Evolutionary conservation across 768 basidiomycete genomes (phyloP), one percentile per base, ranked within the genome.

Genomic region (Botryobasidium botryosum): DNA sequence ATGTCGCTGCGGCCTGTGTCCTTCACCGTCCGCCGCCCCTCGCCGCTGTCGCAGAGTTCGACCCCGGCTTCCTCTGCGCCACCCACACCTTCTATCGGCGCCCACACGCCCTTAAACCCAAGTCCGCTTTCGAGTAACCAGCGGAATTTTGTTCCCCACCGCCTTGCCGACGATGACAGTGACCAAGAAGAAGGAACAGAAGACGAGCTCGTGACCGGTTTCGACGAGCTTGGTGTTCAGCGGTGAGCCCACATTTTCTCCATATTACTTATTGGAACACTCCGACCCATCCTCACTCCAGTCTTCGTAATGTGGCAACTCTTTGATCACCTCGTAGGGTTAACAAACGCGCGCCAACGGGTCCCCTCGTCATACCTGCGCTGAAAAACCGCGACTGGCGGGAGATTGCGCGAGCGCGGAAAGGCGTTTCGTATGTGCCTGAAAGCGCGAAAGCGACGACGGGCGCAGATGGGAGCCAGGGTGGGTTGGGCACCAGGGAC

Each of bases 341-440:
- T n/a, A n/a, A n/a, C n/a, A n/a, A 63, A 33, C 66, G 66, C 50
- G 65, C 58, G 41, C 61, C 69, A 8, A 57, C 71, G 32, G 72
- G 65, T 3, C 83, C 83, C 0, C 69, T 94, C 6, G 75, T 94
- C 29, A 97, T 99, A 36, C 78, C 91, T 13, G 67, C 86, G 1
- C 66, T 85, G 36, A 67, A 86, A 53, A 92, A 96, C 55, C 72
- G 75, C 23, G 91, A 99, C 57, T 99, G 92, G 92, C 67, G 86
- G 33, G 80, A 76, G 42, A 61, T 75, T 6, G 83, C 84, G 13
- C 68, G 79, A 33, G 77, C 74, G 57, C 68, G 81, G 49, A 55
- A 74, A 68, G 63, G 60, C 23, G 65, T 57, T 6, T 68, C 72
- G 35, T 88, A 73, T 54, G 65, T 86, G 6, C 87, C 87, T 1